phyloP scores from a whole-genome alignment of 768 basidiomycete genomes.

The Lactarius pseudohatsudake region DNA sequence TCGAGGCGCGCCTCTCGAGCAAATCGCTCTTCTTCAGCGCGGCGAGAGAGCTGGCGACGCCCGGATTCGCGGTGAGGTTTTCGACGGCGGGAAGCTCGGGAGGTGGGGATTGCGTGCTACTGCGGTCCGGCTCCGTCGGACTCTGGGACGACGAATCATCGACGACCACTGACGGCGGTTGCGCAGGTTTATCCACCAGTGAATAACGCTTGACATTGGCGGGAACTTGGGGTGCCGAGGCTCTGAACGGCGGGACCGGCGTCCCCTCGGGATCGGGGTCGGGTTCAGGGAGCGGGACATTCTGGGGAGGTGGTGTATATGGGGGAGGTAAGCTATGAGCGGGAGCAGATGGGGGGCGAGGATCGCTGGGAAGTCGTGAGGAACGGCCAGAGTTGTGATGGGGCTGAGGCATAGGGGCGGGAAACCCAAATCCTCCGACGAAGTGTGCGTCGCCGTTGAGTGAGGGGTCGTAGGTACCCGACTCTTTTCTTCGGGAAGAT shows the following conservation, averaged over 20 bases:
- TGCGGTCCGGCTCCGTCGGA: conserved; percentile 28
- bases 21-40: conserved; percentile 85
- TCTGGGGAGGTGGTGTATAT: conserved; percentile 22
- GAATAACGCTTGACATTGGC: conserved; percentile 76
- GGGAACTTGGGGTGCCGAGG: conserved; percentile 47
- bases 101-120: conserved; percentile 32
- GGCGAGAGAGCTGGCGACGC: conserved; percentile 75
- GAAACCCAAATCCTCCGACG: conserved; percentile 51
- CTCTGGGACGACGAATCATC: conserved; percentile 44
- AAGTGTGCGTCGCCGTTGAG: conserved; percentile 44
- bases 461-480: conserved; percentile 18
- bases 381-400: conserved; percentile 10
- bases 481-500: conserved; percentile 32
- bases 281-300: conserved; percentile 23
- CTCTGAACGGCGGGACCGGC: conserved; percentile 35
- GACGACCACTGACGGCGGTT: conserved; percentile 51
- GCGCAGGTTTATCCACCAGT: conserved; percentile 67
- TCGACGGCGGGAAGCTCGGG: conserved; percentile 42
- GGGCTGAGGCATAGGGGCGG: conserved; percentile 20
- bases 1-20: conserved; percentile 88
- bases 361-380: conserved; percentile 15
- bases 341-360: conserved; percentile 10
- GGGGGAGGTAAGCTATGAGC: background rate
- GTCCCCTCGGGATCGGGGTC: conserved; percentile 29
- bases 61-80: conserved; percentile 44